Evolutionary conservation across 176 grass and related monocot species (phyloP).

Genomic region (Phoenix dactylifera): DNA sequence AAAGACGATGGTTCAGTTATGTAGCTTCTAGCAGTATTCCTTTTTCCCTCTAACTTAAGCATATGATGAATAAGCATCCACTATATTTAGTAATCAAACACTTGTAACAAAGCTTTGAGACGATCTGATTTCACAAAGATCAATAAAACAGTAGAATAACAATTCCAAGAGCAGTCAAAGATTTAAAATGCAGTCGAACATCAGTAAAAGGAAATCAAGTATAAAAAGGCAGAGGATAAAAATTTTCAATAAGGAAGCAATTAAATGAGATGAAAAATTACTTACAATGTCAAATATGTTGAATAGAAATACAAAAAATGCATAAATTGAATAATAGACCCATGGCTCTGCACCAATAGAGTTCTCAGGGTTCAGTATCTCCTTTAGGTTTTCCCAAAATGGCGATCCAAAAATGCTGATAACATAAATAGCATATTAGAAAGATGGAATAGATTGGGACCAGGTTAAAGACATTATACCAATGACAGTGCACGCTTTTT

Average conservation of each 20-base stretch:
- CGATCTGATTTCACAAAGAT: too few relatives aligned
- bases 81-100: too few relatives aligned
- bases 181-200: too few relatives aligned
- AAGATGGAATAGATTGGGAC: conserved; percentile 2
- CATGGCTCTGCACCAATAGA: conserved; percentile 58
- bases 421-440: conserved; percentile 29
- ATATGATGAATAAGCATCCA: too few relatives aligned
- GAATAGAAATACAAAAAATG: conserved; percentile 79
- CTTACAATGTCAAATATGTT: conserved; percentile 99
- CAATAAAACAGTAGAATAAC: too few relatives aligned
- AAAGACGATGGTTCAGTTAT: too few relatives aligned
- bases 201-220: too few relatives aligned
- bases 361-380: conserved; percentile 69
- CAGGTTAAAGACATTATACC: neutral
- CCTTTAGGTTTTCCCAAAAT: conserved; percentile 71
- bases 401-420: conserved; percentile 65
- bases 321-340: conserved; percentile 82
- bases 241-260: neutral
- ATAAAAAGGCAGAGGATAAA: too few relatives aligned
- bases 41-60: too few relatives aligned
- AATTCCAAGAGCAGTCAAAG: too few relatives aligned
- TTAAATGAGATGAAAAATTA: conserved; percentile 20
- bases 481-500: neutral
- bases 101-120: too few relatives aligned
- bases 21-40: too few relatives aligned